Evolutionary conservation across 805 yeast genomes (phyloP).

Genomic region (fission yeast (Schizosaccharomyces pombe)): ASM294v3 CU329670.1:4172001-4172500

Average conservation of each 20-base stretch:
- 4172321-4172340: conserved; percentile 46
- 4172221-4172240: neutral
- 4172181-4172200: no score
- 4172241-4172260: neutral
- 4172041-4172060: no score
- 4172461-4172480: conserved; percentile 24
- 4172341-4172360: conserved; percentile 19
- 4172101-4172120: no score
- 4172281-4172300: neutral
- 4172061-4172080: no score
- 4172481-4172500: conserved; percentile 28
- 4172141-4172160: no score
- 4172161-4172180: no score
- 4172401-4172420: conserved; percentile 22
- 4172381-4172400: conserved; percentile 41
- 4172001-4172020: no score
- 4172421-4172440: conserved; percentile 22
- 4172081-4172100: no score
- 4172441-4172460: conserved; percentile 23
- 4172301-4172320: conserved; percentile 25
- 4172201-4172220: neutral
- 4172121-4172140: no score
- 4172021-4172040: no score
- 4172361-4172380: conserved; percentile 22
- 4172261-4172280: neutral